These are phyloP conservation scores for Opeltia flavorubescens DNA, from an alignment of 495 filamentous ascomycete species.

Conservation along the genomic window DNA sequence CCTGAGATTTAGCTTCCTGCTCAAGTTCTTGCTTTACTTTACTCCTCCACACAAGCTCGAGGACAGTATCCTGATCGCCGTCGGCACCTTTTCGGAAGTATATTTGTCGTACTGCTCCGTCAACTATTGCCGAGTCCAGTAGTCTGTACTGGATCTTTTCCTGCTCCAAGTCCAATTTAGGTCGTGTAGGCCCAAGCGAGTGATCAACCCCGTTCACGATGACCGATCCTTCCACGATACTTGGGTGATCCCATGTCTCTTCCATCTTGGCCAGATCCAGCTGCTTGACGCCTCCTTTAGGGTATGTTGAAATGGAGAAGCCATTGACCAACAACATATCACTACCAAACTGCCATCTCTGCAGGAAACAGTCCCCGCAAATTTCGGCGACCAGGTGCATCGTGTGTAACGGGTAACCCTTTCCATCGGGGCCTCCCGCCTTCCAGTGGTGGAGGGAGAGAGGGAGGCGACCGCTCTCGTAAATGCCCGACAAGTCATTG, in stretches of 20 bases:
- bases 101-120: conserved; percentile 12
- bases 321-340: conserved; percentile 49
- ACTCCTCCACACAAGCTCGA: conserved; percentile 13
- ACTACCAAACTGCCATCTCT: conserved; percentile 44
- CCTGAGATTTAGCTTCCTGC: too few species aligned
- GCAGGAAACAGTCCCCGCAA: conserved; percentile 48
- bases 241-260: conserved; percentile 45
- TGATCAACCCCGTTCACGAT: conserved; percentile 11
- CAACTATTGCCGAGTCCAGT: conserved; percentile 4
- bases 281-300: conserved; percentile 27
- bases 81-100: conserved; percentile 8
- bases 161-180: conserved; percentile 5
- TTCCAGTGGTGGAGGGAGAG: conserved; percentile 56
- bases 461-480: conserved; percentile 42
- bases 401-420: conserved; percentile 37
- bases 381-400: conserved; percentile 42
- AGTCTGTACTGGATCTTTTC: conserved; percentile 13
- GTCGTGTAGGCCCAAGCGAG: conserved; percentile 10
- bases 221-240: conserved; percentile 7
- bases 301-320: conserved; percentile 45
- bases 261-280: conserved; percentile 44
- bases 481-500: conserved; percentile 46
- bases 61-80: conserved; percentile 10
- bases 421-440: conserved; percentile 32
- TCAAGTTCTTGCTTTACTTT: too few species aligned